Percentiles rank a stretch among this genome's conserved stretches.
Conservation (phyloP, 257 asterid genomes). For the Fraxinus americana region DNA sequence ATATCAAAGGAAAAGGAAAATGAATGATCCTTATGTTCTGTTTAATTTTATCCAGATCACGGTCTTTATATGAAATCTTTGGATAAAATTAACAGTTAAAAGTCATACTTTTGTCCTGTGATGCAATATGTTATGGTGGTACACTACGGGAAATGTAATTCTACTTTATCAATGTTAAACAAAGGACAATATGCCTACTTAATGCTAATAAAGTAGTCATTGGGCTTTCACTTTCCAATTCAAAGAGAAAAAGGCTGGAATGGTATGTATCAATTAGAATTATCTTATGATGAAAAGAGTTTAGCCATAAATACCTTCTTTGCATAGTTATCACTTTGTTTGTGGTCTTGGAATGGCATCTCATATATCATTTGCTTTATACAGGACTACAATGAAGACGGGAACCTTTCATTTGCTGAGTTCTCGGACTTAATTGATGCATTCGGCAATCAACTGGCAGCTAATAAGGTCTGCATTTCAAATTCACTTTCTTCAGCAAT, state of each 20-base stretch:
- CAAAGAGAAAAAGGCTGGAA: constrained; percentile 7
- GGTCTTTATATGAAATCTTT: neutral
- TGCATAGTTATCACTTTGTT: constrained; percentile 16
- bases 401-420: constrained; percentile 71
- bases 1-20: neutral
- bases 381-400: constrained; percentile 91
- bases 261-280: neutral
- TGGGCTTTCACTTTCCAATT: neutral
- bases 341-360: constrained; percentile 23
- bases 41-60: neutral
- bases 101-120: neutral
- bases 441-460: constrained; percentile 92
- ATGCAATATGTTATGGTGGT: neutral
- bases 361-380: constrained; percentile 18
- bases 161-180: neutral
- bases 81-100: neutral
- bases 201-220: constrained; percentile 3
- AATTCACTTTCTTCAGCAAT: constrained; percentile 6
- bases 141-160: neutral
- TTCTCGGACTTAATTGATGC: constrained; percentile 85
- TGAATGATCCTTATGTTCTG: neutral
- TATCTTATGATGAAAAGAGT: constrained; percentile 21
- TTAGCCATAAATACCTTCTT: constrained; percentile 18
- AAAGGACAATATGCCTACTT: neutral
- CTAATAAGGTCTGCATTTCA: constrained; percentile 62